Base-by-base conservation (phyloP, 805 yeast genomes). In the Yarrowia bubula region DNA sequence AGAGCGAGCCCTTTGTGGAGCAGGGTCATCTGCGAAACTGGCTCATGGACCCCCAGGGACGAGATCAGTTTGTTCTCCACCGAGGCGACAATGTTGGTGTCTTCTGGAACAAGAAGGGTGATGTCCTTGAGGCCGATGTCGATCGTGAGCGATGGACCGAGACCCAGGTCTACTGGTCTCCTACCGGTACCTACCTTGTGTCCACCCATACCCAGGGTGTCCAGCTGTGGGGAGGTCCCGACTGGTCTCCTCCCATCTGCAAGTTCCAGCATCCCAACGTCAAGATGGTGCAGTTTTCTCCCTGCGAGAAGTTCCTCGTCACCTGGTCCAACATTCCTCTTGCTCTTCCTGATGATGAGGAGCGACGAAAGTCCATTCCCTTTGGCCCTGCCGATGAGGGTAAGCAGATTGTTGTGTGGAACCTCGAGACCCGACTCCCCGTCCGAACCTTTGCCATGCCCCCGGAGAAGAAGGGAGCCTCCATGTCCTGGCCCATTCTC, bases 131-230 rank as follows among this genome's bases (percentile, higher is more conserved):
- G 76, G 83, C 83, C 62, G 92, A 81, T 46, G 84, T 88, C 66
- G 91, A 89, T 73, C 85, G 96, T 77, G 81, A 82, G 69, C 86
- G 88, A 70, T 91, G 96, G 89, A 92, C 98, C 66, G 86, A 91
- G 67, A 87, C 90, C 68, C 92, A 87, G 71, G 89, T 91, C 71
- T 86, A 87, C 75, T 93, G 92, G 80, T 91, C 98, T 58, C 97
- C 98, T 74, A 86, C 86, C 78, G 99, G 99, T 76, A 86, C 93
- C 11, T 92, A 86, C 74, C 77, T 93, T 69, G 85, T 90, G 71
- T 87, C 98, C 0, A 82, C 92, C 71, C 98, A 93, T 78, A 91
- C 91, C 61, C 96, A 90, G 78, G 98, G 98, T 81, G 86, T 92
- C 66, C 96, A 91, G 75, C 84, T 93, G 32, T 95, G 98, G 96